These are phyloP conservation scores for Oryza rufipogon DNA, from an alignment of 176 grass and related monocot species.

Conservation along the genomic window DNA sequence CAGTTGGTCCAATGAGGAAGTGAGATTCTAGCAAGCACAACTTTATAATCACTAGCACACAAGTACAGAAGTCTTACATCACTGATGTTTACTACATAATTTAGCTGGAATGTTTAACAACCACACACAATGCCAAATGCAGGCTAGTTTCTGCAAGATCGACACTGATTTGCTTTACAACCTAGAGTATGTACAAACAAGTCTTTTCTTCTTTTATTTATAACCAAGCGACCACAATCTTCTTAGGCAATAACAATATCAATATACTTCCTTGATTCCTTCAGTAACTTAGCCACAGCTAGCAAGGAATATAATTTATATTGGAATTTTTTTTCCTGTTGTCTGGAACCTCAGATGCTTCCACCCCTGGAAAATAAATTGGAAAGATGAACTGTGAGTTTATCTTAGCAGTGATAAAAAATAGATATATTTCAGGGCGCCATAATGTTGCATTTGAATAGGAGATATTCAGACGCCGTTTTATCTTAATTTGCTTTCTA, in stretches of 20 bases:
- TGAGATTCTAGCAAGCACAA: conserved; percentile 22
- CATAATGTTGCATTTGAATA: conserved; percentile 9
- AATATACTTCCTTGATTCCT: conserved; percentile 39
- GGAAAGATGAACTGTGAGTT: not conserved
- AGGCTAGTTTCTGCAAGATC: conserved; percentile 18
- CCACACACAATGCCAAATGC: conserved; percentile 13
- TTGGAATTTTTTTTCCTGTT: not conserved
- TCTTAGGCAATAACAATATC: conserved; percentile 24
- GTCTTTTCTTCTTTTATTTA: conserved; percentile 41
- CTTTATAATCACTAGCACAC: conserved; percentile 41
- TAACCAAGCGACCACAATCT: conserved; percentile 22
- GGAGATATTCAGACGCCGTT: not conserved
- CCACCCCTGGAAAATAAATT: conserved; percentile 19
- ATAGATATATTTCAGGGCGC: not conserved
- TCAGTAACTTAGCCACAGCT: conserved; percentile 15
- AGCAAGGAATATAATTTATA: conserved; percentile 24
- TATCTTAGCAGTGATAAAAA: not conserved
- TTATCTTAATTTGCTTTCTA: not conserved
- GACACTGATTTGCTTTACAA: conserved; percentile 9
- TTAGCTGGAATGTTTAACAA: not conserved
- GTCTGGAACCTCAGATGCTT: conserved; percentile 40
- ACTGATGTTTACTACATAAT: conserved; percentile 5
- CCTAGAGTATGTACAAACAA: not conserved
- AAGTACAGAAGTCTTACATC: conserved; percentile 32
- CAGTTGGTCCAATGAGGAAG: not conserved